Evolutionary conservation across 805 yeast species (phyloP).

Genomic region (Myxozyma sirexii): DNA sequence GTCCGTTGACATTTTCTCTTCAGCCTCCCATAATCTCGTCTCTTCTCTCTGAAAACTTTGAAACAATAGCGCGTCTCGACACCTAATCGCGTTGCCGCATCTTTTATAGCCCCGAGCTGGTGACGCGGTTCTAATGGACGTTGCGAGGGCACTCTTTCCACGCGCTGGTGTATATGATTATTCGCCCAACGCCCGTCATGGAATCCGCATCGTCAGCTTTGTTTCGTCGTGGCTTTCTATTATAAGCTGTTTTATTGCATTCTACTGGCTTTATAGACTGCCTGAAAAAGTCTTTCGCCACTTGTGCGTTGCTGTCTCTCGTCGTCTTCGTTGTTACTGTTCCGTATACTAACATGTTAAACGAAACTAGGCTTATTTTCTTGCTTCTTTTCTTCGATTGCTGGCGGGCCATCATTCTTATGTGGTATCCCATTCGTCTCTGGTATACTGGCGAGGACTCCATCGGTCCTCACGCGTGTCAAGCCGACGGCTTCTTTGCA

Average conservation of each 20-base stretch:
- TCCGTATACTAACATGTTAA: slow-evolving; percentile 40
- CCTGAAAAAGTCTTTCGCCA: slow-evolving; percentile 38
- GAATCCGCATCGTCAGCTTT: slow-evolving; percentile 24
- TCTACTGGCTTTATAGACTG: slow-evolving; percentile 53
- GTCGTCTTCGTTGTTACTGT: not conserved
- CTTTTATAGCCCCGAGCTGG: not conserved
- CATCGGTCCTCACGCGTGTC: slow-evolving; percentile 27
- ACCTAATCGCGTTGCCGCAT: no score
- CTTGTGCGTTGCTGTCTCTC: slow-evolving; percentile 9
- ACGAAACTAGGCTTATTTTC: slow-evolving; percentile 61
- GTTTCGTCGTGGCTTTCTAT: slow-evolving; percentile 54
- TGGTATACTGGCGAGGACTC: slow-evolving; percentile 31
- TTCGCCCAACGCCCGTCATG: slow-evolving; percentile 12
- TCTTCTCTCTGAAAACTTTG: no score
- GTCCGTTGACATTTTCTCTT: no score
- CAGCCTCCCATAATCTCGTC: no score
- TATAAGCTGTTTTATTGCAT: slow-evolving; percentile 57
- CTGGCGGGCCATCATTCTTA: slow-evolving; percentile 66
- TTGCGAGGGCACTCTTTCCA: not conserved
- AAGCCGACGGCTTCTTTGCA: slow-evolving; percentile 31
- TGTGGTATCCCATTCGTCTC: slow-evolving; percentile 59
- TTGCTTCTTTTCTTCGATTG: slow-evolving; percentile 73
- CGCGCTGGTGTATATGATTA: slow-evolving; percentile 1
- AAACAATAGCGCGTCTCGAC: no score
- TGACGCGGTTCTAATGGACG: not conserved